A percentile compares a stretch with the other conserved stretches of the same genome.
Evolutionary conservation across 208 protist genomes (phyloP).

Genomic region (Crithidia acanthocephali): DNA sequence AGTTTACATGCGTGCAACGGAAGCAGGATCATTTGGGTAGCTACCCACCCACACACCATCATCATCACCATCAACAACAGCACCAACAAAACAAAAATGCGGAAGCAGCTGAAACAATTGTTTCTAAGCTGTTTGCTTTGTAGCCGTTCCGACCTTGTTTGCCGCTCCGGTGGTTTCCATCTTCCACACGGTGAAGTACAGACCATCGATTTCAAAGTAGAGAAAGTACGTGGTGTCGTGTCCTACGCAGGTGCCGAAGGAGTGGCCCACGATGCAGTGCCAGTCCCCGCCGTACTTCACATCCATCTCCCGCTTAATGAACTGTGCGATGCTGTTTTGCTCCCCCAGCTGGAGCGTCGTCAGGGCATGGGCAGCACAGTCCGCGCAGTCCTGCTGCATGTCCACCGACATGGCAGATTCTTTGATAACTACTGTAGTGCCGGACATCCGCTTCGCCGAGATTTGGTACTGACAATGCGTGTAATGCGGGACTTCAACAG

Average conservation of each 20-base stretch:
- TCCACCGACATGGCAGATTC: conserved; percentile 83
- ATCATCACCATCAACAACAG: too few species aligned
- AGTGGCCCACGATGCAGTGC: conserved; percentile 99
- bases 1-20: too few species aligned
- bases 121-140: neutral
- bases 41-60: too few species aligned
- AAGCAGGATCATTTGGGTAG: too few species aligned
- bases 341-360: conserved; percentile 53
- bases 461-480: neutral
- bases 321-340: conserved; percentile 99
- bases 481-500: neutral
- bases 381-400: conserved; percentile 88
- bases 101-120: neutral
- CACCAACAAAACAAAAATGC: neutral
- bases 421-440: conserved; percentile 67
- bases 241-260: conserved; percentile 99
- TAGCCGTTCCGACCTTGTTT: neutral
- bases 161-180: conserved; percentile 44
- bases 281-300: conserved; percentile 98
- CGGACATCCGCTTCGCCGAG: conserved; percentile 43
- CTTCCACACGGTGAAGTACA: conserved; percentile 98
- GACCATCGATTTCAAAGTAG: conserved; percentile 99
- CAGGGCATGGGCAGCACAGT: conserved; percentile 83
- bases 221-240: conserved; percentile 99
- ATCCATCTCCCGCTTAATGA: conserved; percentile 99